phyloP scores from a whole-genome alignment of 2,329 filamentous ascomycete genomes.

The Fusarium sterilihyphosum region DNA sequence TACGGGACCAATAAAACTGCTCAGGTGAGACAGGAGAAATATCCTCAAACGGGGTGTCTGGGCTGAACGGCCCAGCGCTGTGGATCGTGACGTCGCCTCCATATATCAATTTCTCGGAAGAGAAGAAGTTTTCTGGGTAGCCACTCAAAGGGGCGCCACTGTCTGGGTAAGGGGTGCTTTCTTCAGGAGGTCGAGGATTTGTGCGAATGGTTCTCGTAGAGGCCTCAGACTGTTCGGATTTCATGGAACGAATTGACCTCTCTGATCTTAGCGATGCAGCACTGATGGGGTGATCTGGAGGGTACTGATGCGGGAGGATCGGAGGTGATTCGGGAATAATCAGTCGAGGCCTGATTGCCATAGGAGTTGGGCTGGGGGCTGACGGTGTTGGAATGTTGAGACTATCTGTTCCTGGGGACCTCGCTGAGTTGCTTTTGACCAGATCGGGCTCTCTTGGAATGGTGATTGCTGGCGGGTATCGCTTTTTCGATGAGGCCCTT shows the following conservation, averaged over 20 bases:
- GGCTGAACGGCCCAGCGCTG: constrained; percentile 14
- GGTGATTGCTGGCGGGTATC: background rate
- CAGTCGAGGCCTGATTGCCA: constrained; percentile 43
- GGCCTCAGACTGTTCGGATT: constrained; percentile 26
- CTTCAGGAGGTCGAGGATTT: constrained; percentile 44
- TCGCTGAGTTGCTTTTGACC: background rate
- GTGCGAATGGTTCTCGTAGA: constrained; percentile 39
- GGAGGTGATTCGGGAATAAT: constrained; percentile 41
- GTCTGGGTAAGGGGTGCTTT: constrained; percentile 46
- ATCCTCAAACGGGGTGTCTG: constrained; percentile 35
- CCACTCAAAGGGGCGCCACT: constrained; percentile 35
- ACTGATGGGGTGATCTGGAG: background rate
- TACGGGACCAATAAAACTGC: constrained; percentile 32
- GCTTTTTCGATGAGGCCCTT: background rate
- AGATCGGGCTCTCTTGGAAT: background rate
- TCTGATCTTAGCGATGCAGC: background rate
- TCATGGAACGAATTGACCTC: background rate
- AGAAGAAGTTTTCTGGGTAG: constrained; percentile 29
- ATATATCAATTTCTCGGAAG: constrained; percentile 28
- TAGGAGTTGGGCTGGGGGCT: constrained; percentile 48
- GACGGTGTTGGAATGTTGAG: constrained; percentile 46
- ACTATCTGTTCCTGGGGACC: background rate
- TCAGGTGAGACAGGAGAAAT: constrained; percentile 28
- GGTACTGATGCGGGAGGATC: background rate
- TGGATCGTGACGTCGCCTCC: constrained; percentile 33